phyloP scores from a whole-genome alignment of 2,329 filamentous ascomycete genomes.

The Hirsutella thompsonii region DNA sequence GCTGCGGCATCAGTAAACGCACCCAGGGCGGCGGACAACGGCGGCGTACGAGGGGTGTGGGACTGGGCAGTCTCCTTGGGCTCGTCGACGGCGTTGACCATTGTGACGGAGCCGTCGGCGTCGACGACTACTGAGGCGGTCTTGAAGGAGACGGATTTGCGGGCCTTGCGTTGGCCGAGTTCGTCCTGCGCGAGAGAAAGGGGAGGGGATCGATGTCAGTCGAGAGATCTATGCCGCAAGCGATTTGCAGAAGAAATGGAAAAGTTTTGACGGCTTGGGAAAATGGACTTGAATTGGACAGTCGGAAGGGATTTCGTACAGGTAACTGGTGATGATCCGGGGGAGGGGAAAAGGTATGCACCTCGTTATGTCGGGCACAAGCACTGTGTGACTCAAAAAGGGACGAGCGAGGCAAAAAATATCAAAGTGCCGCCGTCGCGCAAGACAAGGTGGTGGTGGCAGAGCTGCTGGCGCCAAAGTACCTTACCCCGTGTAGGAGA shows the following conservation, averaged over 20 bases:
- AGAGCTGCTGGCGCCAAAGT: background rate
- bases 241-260: background rate
- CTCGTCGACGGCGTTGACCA: constrained; percentile 59
- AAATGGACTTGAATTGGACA: no score
- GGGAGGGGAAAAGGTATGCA: constrained; percentile 6
- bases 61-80: constrained; percentile 71
- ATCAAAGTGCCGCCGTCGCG: background rate
- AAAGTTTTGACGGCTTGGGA: background rate
- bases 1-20: constrained; percentile 37
- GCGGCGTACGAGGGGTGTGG: constrained; percentile 58
- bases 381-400: background rate
- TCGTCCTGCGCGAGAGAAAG: constrained; percentile 11
- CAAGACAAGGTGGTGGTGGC: background rate
- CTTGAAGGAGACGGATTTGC: constrained; percentile 91
- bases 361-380: no score
- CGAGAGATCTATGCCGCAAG: background rate
- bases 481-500: no score
- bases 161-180: constrained; percentile 49
- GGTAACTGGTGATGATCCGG: background rate
- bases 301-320: no score
- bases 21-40: constrained; percentile 39
- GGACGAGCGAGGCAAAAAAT: background rate
- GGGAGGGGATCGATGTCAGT: background rate
- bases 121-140: constrained; percentile 81
- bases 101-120: constrained; percentile 73